Evolutionary conservation across 495 filamentous ascomycete species (phyloP), one percentile per base, ranked within the genome.

Genomic region (Chaetomium cochliodes): DNA sequence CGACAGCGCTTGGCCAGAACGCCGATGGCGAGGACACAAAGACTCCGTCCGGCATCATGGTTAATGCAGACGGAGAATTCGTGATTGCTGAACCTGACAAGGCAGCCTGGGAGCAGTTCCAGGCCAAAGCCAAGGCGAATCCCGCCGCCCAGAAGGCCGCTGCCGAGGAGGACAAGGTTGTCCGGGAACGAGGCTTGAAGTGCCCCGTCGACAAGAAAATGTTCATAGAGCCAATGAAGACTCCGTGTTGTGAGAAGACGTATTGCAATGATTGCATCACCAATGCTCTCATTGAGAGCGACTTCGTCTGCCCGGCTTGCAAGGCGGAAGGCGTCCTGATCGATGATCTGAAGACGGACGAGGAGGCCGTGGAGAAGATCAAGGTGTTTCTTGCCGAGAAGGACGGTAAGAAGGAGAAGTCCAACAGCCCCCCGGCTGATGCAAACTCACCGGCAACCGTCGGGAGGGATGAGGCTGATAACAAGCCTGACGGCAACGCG

Each of bases 261-360:
- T 98, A 93, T 85, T 98, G 94, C 86, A 90, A 92, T 85, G 92
- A 98, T 70, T 98, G 94, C 88, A 96, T 98, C 77, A 92, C 92
- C 70, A 96, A 93, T 86, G 88, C 91, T 71, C 87, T 98, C 80
- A 92, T 96, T 79, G 92, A 98, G 81, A 93, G 88, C 84, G 94
- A 98, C 83, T 92, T 98, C 80, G 82, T 90, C 72, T 98, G 94
- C 76, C 96, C 96, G 62, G 88, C 86, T 58, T 98, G 94, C 81
- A 85, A 89, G 74, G 90, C 86, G 50, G 92, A 96, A 68, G 92
- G 91, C 64, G 90, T 97, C 53, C 81, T 97, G 62, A 89, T 98
- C 78, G 96, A 97, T 85, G 88, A 96, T 77, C 86, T 98, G 60
- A 84, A 85, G 71, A 75, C 85, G 63, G 93, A 98, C 77, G 88